Evolutionary conservation across 1,139 yeast species (phyloP).

Genomic region (Wickerhamomyces sp.): DNA sequence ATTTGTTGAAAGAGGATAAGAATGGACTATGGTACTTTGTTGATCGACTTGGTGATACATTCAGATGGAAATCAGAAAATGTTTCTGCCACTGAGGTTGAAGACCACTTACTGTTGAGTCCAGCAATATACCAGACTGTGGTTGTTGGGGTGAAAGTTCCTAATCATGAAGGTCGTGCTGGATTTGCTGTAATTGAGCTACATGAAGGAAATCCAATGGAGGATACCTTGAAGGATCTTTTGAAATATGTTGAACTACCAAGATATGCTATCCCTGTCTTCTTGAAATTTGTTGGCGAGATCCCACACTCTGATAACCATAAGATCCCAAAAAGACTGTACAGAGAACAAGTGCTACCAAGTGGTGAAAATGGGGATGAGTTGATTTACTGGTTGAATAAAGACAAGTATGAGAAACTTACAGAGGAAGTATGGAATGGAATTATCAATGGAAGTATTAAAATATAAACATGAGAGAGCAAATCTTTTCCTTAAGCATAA

Average conservation of each 20-base stretch:
- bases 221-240: conserved; percentile 28
- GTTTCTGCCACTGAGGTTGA: conserved; percentile 94
- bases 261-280: conserved; percentile 85
- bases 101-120: conserved; percentile 42
- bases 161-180: conserved; percentile 92
- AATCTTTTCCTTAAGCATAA: background rate
- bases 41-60: conserved; percentile 93
- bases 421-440: conserved; percentile 54
- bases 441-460: conserved; percentile 32
- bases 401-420: conserved; percentile 50
- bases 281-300: conserved; percentile 57
- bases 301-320: conserved; percentile 75
- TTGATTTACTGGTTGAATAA: conserved; percentile 66
- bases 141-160: conserved; percentile 90
- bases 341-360: conserved; percentile 74
- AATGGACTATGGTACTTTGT: conserved; percentile 77
- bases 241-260: conserved; percentile 54
- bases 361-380: conserved; percentile 58
- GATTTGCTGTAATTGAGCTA: conserved; percentile 75
- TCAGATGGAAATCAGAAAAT: conserved; percentile 96
- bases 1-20: conserved; percentile 64
- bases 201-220: conserved; percentile 31
- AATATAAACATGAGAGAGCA: conserved; percentile 13
- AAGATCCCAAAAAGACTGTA: conserved; percentile 78
- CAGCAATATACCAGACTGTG: conserved; percentile 56